Conservation (phyloP, 2,329 filamentous ascomycete species). For the Fusarium bactridioides region DNA sequence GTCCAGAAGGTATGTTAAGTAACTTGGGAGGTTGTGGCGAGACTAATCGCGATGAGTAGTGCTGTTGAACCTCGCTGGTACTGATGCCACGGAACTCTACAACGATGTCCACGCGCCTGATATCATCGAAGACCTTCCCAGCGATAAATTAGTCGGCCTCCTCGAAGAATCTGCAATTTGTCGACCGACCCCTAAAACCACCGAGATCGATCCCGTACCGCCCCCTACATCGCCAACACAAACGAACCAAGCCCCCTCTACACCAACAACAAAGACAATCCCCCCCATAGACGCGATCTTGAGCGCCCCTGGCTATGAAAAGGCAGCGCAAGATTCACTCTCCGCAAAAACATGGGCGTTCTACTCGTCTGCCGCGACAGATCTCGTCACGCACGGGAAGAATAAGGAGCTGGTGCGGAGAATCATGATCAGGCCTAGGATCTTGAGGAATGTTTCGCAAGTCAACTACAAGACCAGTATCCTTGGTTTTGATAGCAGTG, state of each 20-base stretch:
- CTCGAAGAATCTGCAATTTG: conserved; percentile 47
- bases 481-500: conserved; percentile 57
- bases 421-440: conserved; percentile 67
- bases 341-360: conserved; percentile 73
- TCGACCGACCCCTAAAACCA: neutral
- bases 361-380: conserved; percentile 71
- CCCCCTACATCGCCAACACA: neutral
- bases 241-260: neutral
- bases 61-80: conserved; percentile 59
- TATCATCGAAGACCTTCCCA: conserved; percentile 51
- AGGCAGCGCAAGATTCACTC: conserved; percentile 61
- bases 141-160: conserved; percentile 57
- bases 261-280: neutral
- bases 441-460: conserved; percentile 62
- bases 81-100: conserved; percentile 62
- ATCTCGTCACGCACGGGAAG: conserved; percentile 60
- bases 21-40: fast-evolving
- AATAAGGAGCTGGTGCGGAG: conserved; percentile 63
- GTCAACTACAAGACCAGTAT: conserved; percentile 62
- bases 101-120: conserved; percentile 57
- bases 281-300: neutral
- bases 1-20: conserved; percentile 41
- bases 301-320: conserved; percentile 59
- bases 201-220: neutral
- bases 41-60: conserved; percentile 43